Evolutionary conservation across 768 basidiomycete species (phyloP).

Genomic region (Lactarius tabidus): DNA sequence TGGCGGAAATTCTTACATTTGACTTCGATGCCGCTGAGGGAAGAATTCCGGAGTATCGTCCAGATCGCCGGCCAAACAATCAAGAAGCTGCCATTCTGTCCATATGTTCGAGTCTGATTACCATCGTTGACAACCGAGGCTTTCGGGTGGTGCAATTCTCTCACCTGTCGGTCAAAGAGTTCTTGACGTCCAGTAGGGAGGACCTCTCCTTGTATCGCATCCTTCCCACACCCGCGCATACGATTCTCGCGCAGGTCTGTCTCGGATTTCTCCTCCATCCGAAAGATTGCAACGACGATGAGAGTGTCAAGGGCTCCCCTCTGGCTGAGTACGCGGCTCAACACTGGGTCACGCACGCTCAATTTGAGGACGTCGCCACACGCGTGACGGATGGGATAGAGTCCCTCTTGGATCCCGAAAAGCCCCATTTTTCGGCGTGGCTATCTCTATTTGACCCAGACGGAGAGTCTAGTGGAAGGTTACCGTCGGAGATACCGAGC

Average conservation of each 20-base stretch:
- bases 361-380: neutral
- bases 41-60: no score
- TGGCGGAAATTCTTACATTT: no score
- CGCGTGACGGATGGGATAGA: neutral
- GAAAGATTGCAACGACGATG: neutral
- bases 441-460: neutral
- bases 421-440: neutral
- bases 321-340: no score
- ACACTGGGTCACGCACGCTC: no score
- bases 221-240: neutral
- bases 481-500: neutral
- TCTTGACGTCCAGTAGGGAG: neutral
- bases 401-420: neutral
- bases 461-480: neutral
- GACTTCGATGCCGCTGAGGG: no score
- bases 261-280: neutral
- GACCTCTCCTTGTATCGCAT: neutral
- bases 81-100: no score
- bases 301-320: no score
- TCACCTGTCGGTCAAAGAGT: no score
- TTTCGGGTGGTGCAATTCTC: no score
- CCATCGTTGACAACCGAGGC: no score
- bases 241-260: neutral
- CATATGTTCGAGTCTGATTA: no score
- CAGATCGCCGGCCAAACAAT: no score